These are phyloP conservation scores for Ogataea zsoltii DNA, from an alignment of 805 yeast species.

Conservation along the genomic window DNA sequence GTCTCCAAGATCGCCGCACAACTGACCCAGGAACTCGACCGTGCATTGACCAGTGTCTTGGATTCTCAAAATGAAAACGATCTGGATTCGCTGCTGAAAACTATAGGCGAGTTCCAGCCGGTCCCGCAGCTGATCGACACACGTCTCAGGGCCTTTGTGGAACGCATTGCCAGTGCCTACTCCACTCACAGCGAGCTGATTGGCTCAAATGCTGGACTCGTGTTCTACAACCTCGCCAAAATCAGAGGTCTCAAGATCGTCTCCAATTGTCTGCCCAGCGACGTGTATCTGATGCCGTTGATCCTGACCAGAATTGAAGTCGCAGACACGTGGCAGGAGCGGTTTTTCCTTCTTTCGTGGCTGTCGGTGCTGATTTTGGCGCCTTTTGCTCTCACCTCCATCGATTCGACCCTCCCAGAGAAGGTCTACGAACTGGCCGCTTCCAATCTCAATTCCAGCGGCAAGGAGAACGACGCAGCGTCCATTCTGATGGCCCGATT, in stretches of 20 bases:
- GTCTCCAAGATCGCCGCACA: constrained; percentile 31
- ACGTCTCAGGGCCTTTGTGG: constrained; percentile 37
- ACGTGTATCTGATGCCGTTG: constrained; percentile 48
- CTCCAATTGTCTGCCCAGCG: constrained; percentile 59
- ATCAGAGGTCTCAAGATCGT: constrained; percentile 66
- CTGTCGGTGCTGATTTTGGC: constrained; percentile 64
- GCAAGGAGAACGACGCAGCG: constrained; percentile 59
- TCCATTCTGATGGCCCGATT: constrained; percentile 53
- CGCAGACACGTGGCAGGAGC: constrained; percentile 44
- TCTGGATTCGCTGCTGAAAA: constrained; percentile 15
- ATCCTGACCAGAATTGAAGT: constrained; percentile 32
- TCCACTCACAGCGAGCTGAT: background rate
- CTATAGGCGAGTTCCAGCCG: constrained; percentile 52
- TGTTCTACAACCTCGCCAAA: constrained; percentile 63
- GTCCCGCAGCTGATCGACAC: constrained; percentile 53
- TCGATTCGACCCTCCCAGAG: constrained; percentile 36
- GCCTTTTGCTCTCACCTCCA: constrained; percentile 62
- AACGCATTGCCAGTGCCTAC: constrained; percentile 32
- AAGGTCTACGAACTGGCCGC: constrained; percentile 39
- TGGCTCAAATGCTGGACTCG: constrained; percentile 22
- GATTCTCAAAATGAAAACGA: background rate
- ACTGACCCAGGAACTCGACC: constrained; percentile 19
- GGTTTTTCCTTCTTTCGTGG: constrained; percentile 65
- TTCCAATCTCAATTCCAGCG: constrained; percentile 42
- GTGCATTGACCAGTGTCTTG: constrained; percentile 8